phyloP scores from a whole-genome alignment of 1,284 basidiomycete genomes.

The Schizophyllum amplum region DNA sequence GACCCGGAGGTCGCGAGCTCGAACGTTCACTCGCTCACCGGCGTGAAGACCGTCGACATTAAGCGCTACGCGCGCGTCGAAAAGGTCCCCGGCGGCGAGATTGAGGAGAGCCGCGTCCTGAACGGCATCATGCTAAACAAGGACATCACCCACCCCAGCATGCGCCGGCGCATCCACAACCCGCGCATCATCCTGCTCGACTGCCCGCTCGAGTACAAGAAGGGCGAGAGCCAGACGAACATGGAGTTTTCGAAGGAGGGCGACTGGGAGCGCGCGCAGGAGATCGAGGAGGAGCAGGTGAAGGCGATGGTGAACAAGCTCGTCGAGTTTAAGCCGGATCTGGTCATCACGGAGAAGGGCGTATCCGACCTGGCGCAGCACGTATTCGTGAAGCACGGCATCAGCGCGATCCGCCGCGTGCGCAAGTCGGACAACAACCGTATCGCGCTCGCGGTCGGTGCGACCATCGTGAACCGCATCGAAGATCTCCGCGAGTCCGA shows the following conservation, averaged over 20 bases:
- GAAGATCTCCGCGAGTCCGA: slow-evolving; percentile 93
- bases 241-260: slow-evolving; percentile 95
- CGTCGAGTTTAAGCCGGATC: slow-evolving; percentile 90
- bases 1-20: slow-evolving; percentile 21
- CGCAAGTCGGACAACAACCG: slow-evolving; percentile 99
- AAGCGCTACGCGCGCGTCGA: slow-evolving; percentile 98
- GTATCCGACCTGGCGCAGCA: slow-evolving; percentile 97
- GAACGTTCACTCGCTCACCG: slow-evolving; percentile 27
- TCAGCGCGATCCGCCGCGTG: slow-evolving; percentile 90
- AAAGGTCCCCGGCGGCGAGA: slow-evolving; percentile 96
- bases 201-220: slow-evolving; percentile 98
- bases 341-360: slow-evolving; percentile 97
- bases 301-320: slow-evolving; percentile 84
- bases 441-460: slow-evolving; percentile 91
- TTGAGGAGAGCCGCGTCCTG: slow-evolving; percentile 86
- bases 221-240: slow-evolving; percentile 97
- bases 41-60: slow-evolving; percentile 88
- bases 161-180: slow-evolving; percentile 87
- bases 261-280: slow-evolving; percentile 90
- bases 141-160: slow-evolving; percentile 97
- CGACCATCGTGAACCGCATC: slow-evolving; percentile 94
- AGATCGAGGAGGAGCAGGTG: slow-evolving; percentile 97
- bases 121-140: slow-evolving; percentile 97
- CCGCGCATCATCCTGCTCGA: slow-evolving; percentile 90
- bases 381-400: slow-evolving; percentile 81